phyloP scores from a whole-genome alignment of 768 basidiomycete species.

The Suillus placidus region DNA sequence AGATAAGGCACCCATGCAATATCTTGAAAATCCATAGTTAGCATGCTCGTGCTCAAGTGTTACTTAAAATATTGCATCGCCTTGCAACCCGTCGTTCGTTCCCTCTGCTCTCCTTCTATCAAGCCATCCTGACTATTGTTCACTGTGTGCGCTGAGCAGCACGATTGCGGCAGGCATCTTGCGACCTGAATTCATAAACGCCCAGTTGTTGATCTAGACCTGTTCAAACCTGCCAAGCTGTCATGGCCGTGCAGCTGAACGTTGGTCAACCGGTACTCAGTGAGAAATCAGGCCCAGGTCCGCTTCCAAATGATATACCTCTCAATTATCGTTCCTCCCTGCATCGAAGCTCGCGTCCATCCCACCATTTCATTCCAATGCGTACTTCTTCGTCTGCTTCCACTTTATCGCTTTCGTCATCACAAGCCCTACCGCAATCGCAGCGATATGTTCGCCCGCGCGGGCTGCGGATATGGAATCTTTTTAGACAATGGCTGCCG shows the following conservation, averaged over 20 bases:
- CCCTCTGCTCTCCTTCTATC: neutral
- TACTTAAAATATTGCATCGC: neutral
- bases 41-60: neutral
- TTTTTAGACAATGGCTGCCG: constrained; percentile 77
- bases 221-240: constrained; percentile 20
- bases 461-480: constrained; percentile 55
- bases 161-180: constrained; percentile 14
- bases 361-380: constrained; percentile 25
- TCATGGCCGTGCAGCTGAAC: constrained; percentile 6
- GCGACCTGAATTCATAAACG: constrained; percentile 13
- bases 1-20: constrained; percentile 15
- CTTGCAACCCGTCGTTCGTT: neutral
- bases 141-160: constrained; percentile 14
- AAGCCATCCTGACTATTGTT: neutral
- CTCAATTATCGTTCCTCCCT: constrained; percentile 18
- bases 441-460: constrained; percentile 47
- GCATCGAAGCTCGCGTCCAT: constrained; percentile 19
- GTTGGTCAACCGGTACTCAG: constrained; percentile 19
- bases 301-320: constrained; percentile 23
- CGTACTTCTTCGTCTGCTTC: constrained; percentile 16
- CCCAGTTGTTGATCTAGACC: neutral
- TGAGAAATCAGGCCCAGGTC: constrained; percentile 23
- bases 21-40: neutral
- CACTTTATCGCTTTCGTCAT: constrained; percentile 9
- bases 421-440: constrained; percentile 20